phyloP scores from a whole-genome alignment of 495 filamentous ascomycete species.

The Wilcoxina mikolae region DNA sequence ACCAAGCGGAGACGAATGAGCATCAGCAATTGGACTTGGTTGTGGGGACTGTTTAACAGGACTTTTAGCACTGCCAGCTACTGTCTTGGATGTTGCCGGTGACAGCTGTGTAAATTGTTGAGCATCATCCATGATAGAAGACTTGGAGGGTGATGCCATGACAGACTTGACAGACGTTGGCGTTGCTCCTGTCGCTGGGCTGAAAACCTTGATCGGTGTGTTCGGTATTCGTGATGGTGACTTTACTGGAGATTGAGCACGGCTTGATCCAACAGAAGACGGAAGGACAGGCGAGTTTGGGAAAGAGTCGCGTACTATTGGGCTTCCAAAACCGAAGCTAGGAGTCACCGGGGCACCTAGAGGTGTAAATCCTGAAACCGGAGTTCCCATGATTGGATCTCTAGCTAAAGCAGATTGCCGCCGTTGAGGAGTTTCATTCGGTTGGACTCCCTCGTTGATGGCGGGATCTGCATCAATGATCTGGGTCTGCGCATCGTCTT shows the following conservation, averaged over 20 bases:
- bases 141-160: background rate
- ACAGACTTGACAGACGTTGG: slow-evolving; percentile 1
- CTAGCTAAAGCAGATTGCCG: background rate
- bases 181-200: background rate
- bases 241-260: background rate
- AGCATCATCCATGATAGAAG: slow-evolving; percentile 1
- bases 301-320: background rate
- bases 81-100: background rate
- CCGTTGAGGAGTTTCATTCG: background rate
- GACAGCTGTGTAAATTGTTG: background rate
- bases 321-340: background rate
- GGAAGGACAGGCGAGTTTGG: background rate
- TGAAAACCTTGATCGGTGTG: slow-evolving; percentile 3
- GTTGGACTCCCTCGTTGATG: too few species aligned
- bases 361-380: background rate
- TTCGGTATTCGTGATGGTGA: background rate
- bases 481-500: too few species aligned
- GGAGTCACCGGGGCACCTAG: background rate
- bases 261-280: background rate
- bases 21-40: too few species aligned
- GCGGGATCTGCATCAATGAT: too few species aligned
- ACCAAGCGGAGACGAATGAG: background rate
- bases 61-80: background rate
- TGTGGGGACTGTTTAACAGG: background rate
- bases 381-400: background rate